Conservation (phyloP, 768 basidiomycete species). For the Fomitopsis pulvina region DNA sequence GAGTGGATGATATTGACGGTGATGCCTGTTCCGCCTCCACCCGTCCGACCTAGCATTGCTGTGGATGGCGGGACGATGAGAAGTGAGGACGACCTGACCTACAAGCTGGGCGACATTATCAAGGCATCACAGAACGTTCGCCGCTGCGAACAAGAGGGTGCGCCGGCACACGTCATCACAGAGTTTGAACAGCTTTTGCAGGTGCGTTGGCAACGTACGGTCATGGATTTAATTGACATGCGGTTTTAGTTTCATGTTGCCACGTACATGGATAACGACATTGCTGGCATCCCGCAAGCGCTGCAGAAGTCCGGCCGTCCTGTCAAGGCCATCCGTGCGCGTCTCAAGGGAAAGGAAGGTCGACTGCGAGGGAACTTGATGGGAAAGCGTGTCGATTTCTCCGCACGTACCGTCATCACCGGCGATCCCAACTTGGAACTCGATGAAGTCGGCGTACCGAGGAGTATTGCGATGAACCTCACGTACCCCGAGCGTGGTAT, state of each 20-base stretch:
- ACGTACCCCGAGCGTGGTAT: constrained; percentile 95
- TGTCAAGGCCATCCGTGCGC: constrained; percentile 96
- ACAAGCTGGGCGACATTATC: constrained; percentile 95
- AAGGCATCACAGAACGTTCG: constrained; percentile 91
- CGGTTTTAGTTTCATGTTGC: constrained; percentile 86
- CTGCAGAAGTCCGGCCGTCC: constrained; percentile 96
- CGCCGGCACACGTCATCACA: constrained; percentile 90
- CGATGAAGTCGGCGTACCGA: constrained; percentile 96
- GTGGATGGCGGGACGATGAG: constrained; percentile 96
- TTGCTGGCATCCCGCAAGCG: constrained; percentile 96
- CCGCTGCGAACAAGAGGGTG: constrained; percentile 92
- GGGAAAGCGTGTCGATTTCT: constrained; percentile 99
- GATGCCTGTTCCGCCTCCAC: constrained; percentile 94
- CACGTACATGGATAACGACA: constrained; percentile 99
- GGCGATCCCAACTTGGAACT: constrained; percentile 96
- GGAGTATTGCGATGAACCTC: constrained; percentile 93
- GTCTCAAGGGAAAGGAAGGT: constrained; percentile 98
- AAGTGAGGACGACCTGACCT: constrained; percentile 97
- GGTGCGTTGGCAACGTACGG: constrained; percentile 37
- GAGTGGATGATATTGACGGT: constrained; percentile 99
- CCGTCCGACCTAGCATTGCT: constrained; percentile 95
- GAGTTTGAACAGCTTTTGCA: constrained; percentile 96
- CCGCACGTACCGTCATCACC: constrained; percentile 97
- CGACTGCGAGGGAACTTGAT: constrained; percentile 96
- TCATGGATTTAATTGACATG: not conserved